phyloP scores from a whole-genome alignment of 1,139 yeast species.

The Tardiomyces depauwii region DNA sequence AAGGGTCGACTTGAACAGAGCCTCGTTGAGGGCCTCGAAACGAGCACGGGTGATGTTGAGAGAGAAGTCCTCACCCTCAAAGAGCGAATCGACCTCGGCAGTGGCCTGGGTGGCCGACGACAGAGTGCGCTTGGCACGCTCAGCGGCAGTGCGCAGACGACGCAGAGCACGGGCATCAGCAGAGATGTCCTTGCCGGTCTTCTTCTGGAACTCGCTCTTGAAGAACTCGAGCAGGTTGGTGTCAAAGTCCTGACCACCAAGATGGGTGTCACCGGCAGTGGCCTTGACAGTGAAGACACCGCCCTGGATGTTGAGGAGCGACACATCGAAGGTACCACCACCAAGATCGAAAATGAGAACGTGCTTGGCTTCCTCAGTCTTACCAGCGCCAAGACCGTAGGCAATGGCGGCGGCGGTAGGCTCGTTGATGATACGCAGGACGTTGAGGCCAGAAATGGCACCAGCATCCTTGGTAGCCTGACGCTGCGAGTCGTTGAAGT shows the following conservation, averaged over 20 bases:
- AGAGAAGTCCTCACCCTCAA: constrained; percentile 94
- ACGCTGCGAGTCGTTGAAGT: constrained; percentile 93
- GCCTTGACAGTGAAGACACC: constrained; percentile 99
- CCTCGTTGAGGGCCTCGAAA: constrained; percentile 95
- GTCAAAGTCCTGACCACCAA: constrained; percentile 99
- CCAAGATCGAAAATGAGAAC: constrained; percentile 52
- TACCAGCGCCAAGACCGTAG: constrained; percentile 83
- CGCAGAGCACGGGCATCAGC: constrained; percentile 92
- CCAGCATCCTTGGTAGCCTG: constrained; percentile 98
- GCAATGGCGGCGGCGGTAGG: constrained; percentile 98
- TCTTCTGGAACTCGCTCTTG: constrained; percentile 92
- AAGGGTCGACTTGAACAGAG: constrained; percentile 90
- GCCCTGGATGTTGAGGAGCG: constrained; percentile 91
- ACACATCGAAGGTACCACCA: constrained; percentile 91
- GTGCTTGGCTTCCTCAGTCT: constrained; percentile 73
- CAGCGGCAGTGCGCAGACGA: constrained; percentile 98
- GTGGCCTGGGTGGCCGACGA: constrained; percentile 96
- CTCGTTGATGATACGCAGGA: constrained; percentile 88
- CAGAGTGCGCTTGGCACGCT: constrained; percentile 98
- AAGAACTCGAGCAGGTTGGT: constrained; percentile 92
- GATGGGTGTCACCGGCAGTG: constrained; percentile 99
- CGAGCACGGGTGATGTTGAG: constrained; percentile 98
- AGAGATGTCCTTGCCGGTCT: constrained; percentile 89
- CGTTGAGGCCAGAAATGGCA: constrained; percentile 92
- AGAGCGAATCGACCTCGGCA: constrained; percentile 92